Percentiles rank a stretch among this genome's conserved stretches.
Conservation (phyloP, 768 basidiomycete species). For the Suillus cothurnatus region DNA sequence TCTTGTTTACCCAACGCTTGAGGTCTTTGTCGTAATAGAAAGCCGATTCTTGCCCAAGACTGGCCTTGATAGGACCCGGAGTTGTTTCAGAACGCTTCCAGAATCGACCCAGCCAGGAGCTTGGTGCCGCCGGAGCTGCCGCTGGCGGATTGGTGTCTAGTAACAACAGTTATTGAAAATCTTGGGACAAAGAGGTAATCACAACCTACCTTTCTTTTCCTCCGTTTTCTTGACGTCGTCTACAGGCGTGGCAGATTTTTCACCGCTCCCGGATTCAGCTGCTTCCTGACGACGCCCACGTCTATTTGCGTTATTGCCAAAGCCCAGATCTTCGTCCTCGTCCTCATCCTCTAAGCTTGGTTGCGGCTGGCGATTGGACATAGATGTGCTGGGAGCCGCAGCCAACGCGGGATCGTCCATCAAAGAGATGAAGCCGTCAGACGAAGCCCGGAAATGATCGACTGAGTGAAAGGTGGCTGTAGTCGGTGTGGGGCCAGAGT, state of each 20-base stretch:
- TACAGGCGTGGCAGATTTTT: slow-evolving; percentile 21
- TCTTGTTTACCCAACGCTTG: slow-evolving; percentile 96
- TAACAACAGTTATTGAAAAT: slow-evolving; percentile 7
- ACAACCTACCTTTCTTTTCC: slow-evolving; percentile 34
- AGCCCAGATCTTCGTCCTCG: slow-evolving; percentile 89
- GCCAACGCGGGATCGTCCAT: slow-evolving; percentile 67
- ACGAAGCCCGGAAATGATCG: slow-evolving; percentile 42
- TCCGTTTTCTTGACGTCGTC: slow-evolving; percentile 22
- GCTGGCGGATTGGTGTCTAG: slow-evolving; percentile 13
- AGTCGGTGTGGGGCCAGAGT: slow-evolving; percentile 61
- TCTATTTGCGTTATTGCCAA: slow-evolving; percentile 71
- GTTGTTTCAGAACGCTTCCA: slow-evolving; percentile 69
- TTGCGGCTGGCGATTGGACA: slow-evolving; percentile 16
- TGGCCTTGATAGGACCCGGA: slow-evolving; percentile 83
- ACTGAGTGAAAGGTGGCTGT: slow-evolving; percentile 64
- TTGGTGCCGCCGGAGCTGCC: slow-evolving; percentile 35
- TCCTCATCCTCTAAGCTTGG: slow-evolving; percentile 53
- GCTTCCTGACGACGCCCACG: slow-evolving; percentile 33
- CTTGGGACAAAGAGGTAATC: neutral
- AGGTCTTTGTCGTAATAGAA: slow-evolving; percentile 96
- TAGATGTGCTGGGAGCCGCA: slow-evolving; percentile 30
- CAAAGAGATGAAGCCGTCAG: slow-evolving; percentile 76
- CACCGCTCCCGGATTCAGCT: slow-evolving; percentile 28
- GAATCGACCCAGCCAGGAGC: slow-evolving; percentile 82
- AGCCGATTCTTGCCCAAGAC: slow-evolving; percentile 85